These are phyloP conservation scores for Lippia alba DNA, from an alignment of 305 asterid species.

Conservation along the genomic window DNA sequence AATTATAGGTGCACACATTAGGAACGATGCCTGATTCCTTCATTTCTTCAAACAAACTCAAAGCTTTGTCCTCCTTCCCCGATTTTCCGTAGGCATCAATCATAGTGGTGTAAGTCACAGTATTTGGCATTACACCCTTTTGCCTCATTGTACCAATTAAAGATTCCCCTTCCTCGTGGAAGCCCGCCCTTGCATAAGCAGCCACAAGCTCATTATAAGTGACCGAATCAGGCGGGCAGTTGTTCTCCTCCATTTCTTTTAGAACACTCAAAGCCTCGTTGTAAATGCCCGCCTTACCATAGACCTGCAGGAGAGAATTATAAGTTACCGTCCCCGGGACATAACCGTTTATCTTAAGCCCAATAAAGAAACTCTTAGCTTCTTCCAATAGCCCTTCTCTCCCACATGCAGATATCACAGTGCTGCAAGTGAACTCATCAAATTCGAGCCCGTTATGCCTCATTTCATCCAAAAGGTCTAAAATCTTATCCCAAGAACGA, in stretches of 20 bases:
- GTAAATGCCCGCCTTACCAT: constrained; percentile 82
- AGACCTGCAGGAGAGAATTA: constrained; percentile 86
- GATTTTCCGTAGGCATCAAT: constrained; percentile 95
- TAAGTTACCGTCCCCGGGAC: constrained; percentile 82
- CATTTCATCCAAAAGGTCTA: constrained; percentile 80
- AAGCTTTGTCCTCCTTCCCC: constrained; percentile 78
- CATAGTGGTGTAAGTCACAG: constrained; percentile 84
- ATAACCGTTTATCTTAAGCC: constrained; percentile 70
- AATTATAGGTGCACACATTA: constrained; percentile 84
- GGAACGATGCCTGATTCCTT: constrained; percentile 91
- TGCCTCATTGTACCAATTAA: constrained; percentile 76
- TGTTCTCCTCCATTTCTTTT: constrained; percentile 87
- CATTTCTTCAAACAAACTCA: constrained; percentile 70
- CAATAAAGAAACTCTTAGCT: constrained; percentile 77
- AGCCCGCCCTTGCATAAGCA: constrained; percentile 93
- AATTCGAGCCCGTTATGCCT: constrained; percentile 68
- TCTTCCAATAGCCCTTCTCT: constrained; percentile 86
- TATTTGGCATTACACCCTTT: constrained; percentile 84
- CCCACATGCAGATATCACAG: constrained; percentile 91
- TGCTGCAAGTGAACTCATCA: constrained; percentile 96
- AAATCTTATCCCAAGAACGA: constrained; percentile 76
- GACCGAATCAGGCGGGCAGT: constrained; percentile 82
- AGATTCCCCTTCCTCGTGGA: constrained; percentile 79
- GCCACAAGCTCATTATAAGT: constrained; percentile 93
- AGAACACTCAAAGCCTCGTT: constrained; percentile 78